phyloP scores from a whole-genome alignment of 2,329 filamentous ascomycete genomes.

The Beauveria caledonica region DNA sequence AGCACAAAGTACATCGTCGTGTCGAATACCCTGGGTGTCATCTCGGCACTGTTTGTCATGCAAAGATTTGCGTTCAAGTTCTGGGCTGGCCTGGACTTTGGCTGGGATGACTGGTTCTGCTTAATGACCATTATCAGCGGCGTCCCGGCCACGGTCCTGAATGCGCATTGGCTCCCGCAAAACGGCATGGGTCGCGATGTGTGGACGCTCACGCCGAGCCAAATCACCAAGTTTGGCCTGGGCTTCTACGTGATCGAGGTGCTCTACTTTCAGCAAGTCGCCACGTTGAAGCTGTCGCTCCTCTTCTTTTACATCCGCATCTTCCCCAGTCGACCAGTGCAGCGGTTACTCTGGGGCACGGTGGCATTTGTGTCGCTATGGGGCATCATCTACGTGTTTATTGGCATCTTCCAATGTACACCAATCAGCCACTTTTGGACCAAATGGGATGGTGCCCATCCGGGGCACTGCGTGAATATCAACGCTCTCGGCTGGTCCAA shows the following conservation, averaged over 20 bases:
- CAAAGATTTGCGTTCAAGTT: constrained; percentile 26
- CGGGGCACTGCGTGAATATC: constrained; percentile 33
- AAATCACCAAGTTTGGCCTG: constrained; percentile 19
- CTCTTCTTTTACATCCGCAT: constrained; percentile 35
- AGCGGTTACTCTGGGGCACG: constrained; percentile 24
- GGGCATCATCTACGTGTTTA: constrained; percentile 24
- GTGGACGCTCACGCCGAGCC: constrained; percentile 22
- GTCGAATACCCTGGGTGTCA: constrained; percentile 19
- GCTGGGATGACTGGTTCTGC: constrained; percentile 24
- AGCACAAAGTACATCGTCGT: constrained; percentile 13
- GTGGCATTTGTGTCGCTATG: constrained; percentile 23
- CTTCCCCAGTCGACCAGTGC: constrained; percentile 25
- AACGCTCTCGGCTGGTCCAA: constrained; percentile 34
- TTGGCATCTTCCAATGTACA: constrained; percentile 29
- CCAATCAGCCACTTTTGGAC: constrained; percentile 34
- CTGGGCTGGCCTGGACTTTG: constrained; percentile 21
- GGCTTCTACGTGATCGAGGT: constrained; percentile 28
- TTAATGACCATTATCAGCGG: constrained; percentile 15
- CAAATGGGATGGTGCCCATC: constrained; percentile 31
- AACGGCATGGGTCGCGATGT: constrained; percentile 25
- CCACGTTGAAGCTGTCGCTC: constrained; percentile 32
- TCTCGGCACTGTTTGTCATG: constrained; percentile 25
- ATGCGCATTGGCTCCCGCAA: constrained; percentile 16
- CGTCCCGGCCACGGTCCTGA: constrained; percentile 18
- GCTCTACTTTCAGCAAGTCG: constrained; percentile 30